A percentile compares a stretch with the other conserved stretches of the same genome.
Conservation (phyloP, 2,329 filamentous ascomycete species). For the Zymoseptoria pseudotritici region DNA sequence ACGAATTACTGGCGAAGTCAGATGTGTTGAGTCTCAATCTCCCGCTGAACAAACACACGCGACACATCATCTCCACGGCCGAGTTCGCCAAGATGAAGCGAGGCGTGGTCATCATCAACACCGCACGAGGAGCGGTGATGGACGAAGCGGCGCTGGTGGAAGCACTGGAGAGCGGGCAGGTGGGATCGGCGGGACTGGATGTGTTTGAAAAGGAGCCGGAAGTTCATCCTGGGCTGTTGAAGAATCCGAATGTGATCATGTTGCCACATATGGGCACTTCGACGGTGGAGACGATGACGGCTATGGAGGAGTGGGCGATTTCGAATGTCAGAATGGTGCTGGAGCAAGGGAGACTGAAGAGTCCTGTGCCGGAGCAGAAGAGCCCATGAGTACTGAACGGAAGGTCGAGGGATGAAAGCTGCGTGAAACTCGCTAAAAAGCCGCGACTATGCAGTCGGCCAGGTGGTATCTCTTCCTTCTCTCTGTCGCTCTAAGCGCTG, state of each 20-base stretch:
- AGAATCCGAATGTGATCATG: conserved; percentile 64
- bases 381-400: conserved; percentile 27
- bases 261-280: conserved; percentile 83
- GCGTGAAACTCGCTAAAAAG: not conserved
- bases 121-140: conserved; percentile 73
- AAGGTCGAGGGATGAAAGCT: not conserved
- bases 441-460: conserved; percentile 1
- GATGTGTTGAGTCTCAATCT: conserved; percentile 76
- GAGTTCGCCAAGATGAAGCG: conserved; percentile 73
- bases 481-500: not conserved
- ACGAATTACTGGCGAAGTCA: conserved; percentile 60
- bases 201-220: conserved; percentile 77
- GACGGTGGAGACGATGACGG: conserved; percentile 57
- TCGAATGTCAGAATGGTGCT: conserved; percentile 60
- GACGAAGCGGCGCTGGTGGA: conserved; percentile 72
- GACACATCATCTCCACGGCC: conserved; percentile 63
- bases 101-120: conserved; percentile 72
- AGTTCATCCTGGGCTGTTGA: conserved; percentile 63
- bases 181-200: conserved; percentile 66
- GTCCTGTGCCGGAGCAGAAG: conserved; percentile 65
- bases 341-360: conserved; percentile 55
- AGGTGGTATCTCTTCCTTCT: not conserved
- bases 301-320: conserved; percentile 69
- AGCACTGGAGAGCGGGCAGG: conserved; percentile 62
- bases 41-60: conserved; percentile 66